These are phyloP conservation scores for Cryptococcus sp. DNA, from an alignment of 1,284 basidiomycete species.

Conservation along the genomic window DNA sequence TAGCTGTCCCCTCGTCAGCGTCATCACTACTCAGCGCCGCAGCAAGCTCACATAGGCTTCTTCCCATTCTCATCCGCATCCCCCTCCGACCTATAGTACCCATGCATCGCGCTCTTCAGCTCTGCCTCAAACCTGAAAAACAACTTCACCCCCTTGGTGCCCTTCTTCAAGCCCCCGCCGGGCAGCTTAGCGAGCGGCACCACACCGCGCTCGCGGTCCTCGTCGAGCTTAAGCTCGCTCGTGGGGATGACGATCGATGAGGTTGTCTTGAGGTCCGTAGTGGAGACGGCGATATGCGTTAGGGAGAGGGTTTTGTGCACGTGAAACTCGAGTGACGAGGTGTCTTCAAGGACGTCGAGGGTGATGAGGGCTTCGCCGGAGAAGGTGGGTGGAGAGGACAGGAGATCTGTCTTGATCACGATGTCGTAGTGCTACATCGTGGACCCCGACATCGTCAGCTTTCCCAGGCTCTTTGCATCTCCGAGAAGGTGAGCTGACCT, in stretches of 20 bases:
- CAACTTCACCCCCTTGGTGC: slow-evolving; percentile 57
- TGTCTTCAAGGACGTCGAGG: slow-evolving; percentile 67
- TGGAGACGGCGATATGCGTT: slow-evolving; percentile 63
- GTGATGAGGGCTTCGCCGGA: slow-evolving; percentile 76
- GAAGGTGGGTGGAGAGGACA: slow-evolving; percentile 60
- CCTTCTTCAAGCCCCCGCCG: slow-evolving; percentile 62
- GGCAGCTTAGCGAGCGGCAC: slow-evolving; percentile 62
- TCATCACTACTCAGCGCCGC: neutral
- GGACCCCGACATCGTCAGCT: neutral
- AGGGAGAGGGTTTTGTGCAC: slow-evolving; percentile 64
- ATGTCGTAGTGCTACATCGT: slow-evolving; percentile 66
- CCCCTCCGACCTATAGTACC: slow-evolving; percentile 51
- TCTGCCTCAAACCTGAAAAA: slow-evolving; percentile 55
- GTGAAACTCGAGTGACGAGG: slow-evolving; percentile 66
- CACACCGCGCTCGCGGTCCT: slow-evolving; percentile 62
- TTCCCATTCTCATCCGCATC: slow-evolving; percentile 52
- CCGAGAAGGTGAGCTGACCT: slow-evolving; percentile 15
- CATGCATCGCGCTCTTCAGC: slow-evolving; percentile 64
- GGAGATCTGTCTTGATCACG: slow-evolving; percentile 77
- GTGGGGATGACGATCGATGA: slow-evolving; percentile 53
- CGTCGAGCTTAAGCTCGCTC: slow-evolving; percentile 56
- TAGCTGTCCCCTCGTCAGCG: slow-evolving; percentile 52
- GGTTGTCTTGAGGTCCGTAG: slow-evolving; percentile 58
- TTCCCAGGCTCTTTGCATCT: neutral
- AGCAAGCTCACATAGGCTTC: slow-evolving; percentile 43